phyloP scores from a whole-genome alignment of 208 protist species.

The Crithidia thermophila region DNA sequence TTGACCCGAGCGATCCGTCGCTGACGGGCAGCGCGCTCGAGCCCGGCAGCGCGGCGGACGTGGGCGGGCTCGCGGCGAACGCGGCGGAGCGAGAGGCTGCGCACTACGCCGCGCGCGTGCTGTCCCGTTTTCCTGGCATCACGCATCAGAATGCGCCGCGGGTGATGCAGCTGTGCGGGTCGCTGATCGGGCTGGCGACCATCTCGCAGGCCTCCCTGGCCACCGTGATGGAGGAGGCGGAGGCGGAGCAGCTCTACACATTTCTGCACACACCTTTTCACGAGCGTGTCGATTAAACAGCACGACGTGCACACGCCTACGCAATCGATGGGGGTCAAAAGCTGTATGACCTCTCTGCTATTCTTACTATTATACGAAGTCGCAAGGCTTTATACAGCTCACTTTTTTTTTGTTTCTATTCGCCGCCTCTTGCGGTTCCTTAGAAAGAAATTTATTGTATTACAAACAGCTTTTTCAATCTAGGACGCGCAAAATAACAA shows the following conservation, averaged over 20 bases:
- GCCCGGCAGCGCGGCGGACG: slow-evolving; percentile 29
- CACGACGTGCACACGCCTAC: background rate
- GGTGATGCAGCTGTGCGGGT: slow-evolving; percentile 80
- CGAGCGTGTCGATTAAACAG: slow-evolving; percentile 15
- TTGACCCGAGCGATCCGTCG: slow-evolving; percentile 60
- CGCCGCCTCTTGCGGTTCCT: too few species aligned
- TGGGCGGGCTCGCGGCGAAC: slow-evolving; percentile 18
- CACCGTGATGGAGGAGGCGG: slow-evolving; percentile 46
- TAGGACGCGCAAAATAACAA: too few species aligned
- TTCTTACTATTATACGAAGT: too few species aligned
- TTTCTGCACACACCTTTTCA: slow-evolving; percentile 73
- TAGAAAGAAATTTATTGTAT: too few species aligned
- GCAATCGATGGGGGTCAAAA: background rate
- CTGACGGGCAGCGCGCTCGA: slow-evolving; percentile 50
- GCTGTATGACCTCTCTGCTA: too few species aligned
- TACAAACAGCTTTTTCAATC: too few species aligned
- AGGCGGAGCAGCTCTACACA: slow-evolving; percentile 49
- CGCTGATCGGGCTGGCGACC: slow-evolving; percentile 73
- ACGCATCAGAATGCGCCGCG: slow-evolving; percentile 47
- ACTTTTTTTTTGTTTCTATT: background rate
- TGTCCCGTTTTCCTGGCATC: slow-evolving; percentile 82
- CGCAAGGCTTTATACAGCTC: too few species aligned
- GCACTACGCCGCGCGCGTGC: slow-evolving; percentile 75
- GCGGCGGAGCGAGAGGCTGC: slow-evolving; percentile 41
- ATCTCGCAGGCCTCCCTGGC: slow-evolving; percentile 63